Percentiles rank a stretch among this genome's conserved stretches.
Conservation (phyloP, 2,329 filamentous ascomycete genomes). For the Ophiocordyceps sinensis region DNA sequence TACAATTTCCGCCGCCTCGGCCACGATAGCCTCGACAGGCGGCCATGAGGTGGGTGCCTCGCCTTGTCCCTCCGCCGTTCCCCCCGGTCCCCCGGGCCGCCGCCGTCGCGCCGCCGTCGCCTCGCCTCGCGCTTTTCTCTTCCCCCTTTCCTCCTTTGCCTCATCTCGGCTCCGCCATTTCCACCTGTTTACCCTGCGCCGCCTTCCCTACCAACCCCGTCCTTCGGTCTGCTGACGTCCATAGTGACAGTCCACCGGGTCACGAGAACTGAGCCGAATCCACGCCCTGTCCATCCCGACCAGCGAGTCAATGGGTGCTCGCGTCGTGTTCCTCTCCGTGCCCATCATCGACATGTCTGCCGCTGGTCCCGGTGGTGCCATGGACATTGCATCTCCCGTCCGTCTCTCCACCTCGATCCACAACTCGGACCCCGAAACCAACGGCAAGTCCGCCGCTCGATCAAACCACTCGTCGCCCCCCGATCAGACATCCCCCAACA, state of each 20-base stretch:
- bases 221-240: constrained; percentile 9
- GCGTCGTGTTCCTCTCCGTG: constrained; percentile 42
- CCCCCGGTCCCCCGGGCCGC: too few relatives aligned
- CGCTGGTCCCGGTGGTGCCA: constrained; percentile 45
- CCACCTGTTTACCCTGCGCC: not conserved
- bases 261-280: constrained; percentile 37
- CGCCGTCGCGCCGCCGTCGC: not conserved
- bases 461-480: constrained; percentile 22
- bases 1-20: not conserved
- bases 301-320: constrained; percentile 19
- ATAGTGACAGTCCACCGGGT: constrained; percentile 33
- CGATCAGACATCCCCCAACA: constrained; percentile 17
- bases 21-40: not conserved
- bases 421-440: constrained; percentile 19
- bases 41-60: constrained; percentile 1
- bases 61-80: not conserved
- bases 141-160: not conserved
- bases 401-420: constrained; percentile 28
- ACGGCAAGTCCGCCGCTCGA: constrained; percentile 20
- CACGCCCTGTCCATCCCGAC: constrained; percentile 19
- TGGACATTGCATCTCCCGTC: constrained; percentile 44
- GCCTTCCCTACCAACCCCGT: not conserved
- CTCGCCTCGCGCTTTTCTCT: not conserved
- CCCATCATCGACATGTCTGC: constrained; percentile 45
- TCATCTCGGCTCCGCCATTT: constrained; percentile 2